These are phyloP conservation scores for Tagetes patula DNA, from an alignment of 129 eudicot species.

Conservation along the genomic window DNA sequence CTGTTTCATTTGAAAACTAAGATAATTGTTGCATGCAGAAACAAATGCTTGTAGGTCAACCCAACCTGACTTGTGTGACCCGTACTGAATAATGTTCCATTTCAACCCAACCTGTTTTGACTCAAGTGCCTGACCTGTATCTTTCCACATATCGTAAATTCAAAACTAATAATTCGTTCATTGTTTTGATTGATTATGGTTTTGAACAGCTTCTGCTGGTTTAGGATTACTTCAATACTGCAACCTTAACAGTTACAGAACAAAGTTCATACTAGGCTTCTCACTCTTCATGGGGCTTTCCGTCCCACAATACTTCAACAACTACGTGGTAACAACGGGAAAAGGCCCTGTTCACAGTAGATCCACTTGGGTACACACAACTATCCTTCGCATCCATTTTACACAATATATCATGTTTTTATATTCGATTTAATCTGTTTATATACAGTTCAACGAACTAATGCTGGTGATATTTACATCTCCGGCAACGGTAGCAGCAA, in stretches of 20 bases:
- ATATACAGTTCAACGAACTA: constrained; percentile 63
- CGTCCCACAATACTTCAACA: constrained; percentile 81
- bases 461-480: constrained; percentile 79
- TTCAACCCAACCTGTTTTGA: constrained; percentile 1
- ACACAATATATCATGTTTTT: neutral
- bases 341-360: constrained; percentile 68
- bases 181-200: constrained; percentile 13
- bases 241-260: constrained; percentile 91
- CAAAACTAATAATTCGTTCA: neutral
- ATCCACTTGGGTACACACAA: constrained; percentile 54
- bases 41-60: neutral
- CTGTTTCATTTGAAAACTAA: neutral
- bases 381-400: neutral
- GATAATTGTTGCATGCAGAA: neutral
- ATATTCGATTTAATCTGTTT: neutral
- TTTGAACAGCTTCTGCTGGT: constrained; percentile 77
- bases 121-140: neutral
- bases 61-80: neutral
- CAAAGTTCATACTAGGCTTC: constrained; percentile 87
- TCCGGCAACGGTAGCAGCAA: constrained; percentile 71
- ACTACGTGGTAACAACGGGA: constrained; percentile 62
- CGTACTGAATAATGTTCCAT: neutral
- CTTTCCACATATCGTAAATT: neutral
- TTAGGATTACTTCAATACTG: constrained; percentile 87
- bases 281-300: constrained; percentile 96